Evolutionary conservation across 495 filamentous ascomycete genomes (phyloP), one percentile per base, ranked within the genome.

Genomic region (Tuber calosporum): DNA sequence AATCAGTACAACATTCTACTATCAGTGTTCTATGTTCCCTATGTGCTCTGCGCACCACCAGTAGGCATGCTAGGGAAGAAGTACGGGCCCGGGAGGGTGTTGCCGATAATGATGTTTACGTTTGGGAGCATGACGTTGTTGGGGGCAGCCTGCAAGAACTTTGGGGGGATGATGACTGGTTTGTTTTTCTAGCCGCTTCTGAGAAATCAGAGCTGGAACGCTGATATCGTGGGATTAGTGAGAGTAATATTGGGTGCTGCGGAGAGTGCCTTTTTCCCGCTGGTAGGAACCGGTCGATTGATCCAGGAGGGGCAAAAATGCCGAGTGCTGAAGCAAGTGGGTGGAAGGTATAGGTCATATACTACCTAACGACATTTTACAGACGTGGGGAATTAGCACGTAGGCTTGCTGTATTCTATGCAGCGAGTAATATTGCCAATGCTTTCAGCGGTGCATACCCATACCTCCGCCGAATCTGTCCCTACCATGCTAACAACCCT

Each of bases 331-430:
- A 43, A 39, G 26, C n/a, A 19, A 20, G 39, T 13, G 40, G 1
- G 2, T n/a, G 68, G 30, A 42, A 37, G 26, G 8, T 69, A 58
- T 34, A 73, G 72, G 72, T 86, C 36, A 87, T 86, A 77, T 87
- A 84, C 73, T 86, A 86, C 67, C 83, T 83, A 45, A 85, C 83
- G 0, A 83, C 81, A 1, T 93, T 94, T 81, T 93, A 93, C 77
- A 87, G 89, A 36, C 88, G 91, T 45, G 87, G 88, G n/a, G 91
- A 93, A 79, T 84, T 94, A 13, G 91, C 91, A 8, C 84, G 91
- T 30, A 89, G 91, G 4, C 85, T 94, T 1, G 90, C 90, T 45
- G 85, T 93, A 77, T 94, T 93, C 84, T 93, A 93, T 80, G 91
- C 91, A 0, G 91, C 90, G 0, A 89, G 87, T 41, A 90, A 88